Base-by-base conservation (phyloP, 768 basidiomycete genomes). In the Tulasnella sp. region DNA sequence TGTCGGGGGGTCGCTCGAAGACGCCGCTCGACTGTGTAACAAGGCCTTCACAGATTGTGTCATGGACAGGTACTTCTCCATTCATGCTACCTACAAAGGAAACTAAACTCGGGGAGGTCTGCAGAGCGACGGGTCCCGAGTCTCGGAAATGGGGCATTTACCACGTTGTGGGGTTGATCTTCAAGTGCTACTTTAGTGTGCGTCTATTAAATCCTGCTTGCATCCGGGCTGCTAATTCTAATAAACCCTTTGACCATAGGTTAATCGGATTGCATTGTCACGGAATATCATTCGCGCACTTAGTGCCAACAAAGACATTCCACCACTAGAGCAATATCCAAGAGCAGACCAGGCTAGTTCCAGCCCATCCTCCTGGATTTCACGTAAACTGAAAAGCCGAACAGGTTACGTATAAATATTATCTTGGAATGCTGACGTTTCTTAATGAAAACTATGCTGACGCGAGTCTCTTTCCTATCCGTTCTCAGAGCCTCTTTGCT, bases 111-210 rank as follows among this genome's bases (percentile, higher is more conserved):
- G 14, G 1, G 11, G n/a, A 35, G 34, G 50, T 8, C 21, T 5
- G 25, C 23, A 54, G 55, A 32, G 42, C 55, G 29, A 21, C 42
- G 4, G 55, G 55, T 4, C 17, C 19, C 6, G 77, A 86, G 68
- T 84, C 85, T 36, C 73, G 90, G 64, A 87, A 87, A 72, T 86
- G 91, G 90, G 83, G 91, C 0, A 78, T 92, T 1, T 98, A 98
- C 71, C 88, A 91, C 64, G 80, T 96, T 12, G 92, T 93, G 0
- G 86, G 84, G 14, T 73, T 94, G 49, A 83, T 92, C 55, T 72
- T 99, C 68, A 98, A 98, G 69, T 86, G 82, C 46, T 98, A 98
- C 71, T 97, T 98, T 75, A 82, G 83, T 63, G 93, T 81, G 69
- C 68, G 84, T 74, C 27, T 51, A 53, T 54, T 7, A 32, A 36